Conservation (phyloP, 2,329 filamentous ascomycete species). For the Nemania bipapillata region DNA sequence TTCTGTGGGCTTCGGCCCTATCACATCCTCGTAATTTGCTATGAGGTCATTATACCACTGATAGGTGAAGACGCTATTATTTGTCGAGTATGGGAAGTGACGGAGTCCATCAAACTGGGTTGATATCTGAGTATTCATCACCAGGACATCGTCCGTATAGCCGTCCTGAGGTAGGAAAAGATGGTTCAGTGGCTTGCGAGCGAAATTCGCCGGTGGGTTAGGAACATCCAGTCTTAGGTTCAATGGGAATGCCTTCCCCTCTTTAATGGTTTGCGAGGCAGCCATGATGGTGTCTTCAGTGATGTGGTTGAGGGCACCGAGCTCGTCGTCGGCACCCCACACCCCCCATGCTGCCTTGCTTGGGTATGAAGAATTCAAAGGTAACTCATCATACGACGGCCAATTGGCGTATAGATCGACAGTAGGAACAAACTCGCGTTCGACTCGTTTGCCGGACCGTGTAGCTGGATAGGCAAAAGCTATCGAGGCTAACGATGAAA, state of each 20-base stretch:
- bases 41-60: conserved; percentile 33
- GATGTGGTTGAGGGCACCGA: conserved; percentile 33
- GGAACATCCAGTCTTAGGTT: conserved; percentile 27
- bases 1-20: conserved; percentile 26
- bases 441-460: background rate
- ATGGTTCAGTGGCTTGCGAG: conserved; percentile 27
- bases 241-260: conserved; percentile 20
- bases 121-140: conserved; percentile 33
- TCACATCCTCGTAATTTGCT: conserved; percentile 30
- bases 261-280: conserved; percentile 17
- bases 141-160: conserved; percentile 31
- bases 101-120: conserved; percentile 32
- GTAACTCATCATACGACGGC: conserved; percentile 28
- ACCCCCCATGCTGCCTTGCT: conserved; percentile 33
- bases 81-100: conserved; percentile 30
- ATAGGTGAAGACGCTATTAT: conserved; percentile 24
- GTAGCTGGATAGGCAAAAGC: conserved; percentile 42
- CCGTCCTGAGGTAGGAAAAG: conserved; percentile 20
- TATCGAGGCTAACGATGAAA: conserved; percentile 5
- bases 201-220: conserved; percentile 7
- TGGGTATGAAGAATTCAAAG: conserved; percentile 29
- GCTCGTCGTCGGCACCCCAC: conserved; percentile 28
- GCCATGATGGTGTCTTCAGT: conserved; percentile 21
- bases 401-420: conserved; percentile 22
- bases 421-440: conserved; percentile 10